These are phyloP conservation scores for Penicillium fuscoglaucum DNA, from an alignment of 2,329 filamentous ascomycete genomes.

Conservation along the genomic window DNA sequence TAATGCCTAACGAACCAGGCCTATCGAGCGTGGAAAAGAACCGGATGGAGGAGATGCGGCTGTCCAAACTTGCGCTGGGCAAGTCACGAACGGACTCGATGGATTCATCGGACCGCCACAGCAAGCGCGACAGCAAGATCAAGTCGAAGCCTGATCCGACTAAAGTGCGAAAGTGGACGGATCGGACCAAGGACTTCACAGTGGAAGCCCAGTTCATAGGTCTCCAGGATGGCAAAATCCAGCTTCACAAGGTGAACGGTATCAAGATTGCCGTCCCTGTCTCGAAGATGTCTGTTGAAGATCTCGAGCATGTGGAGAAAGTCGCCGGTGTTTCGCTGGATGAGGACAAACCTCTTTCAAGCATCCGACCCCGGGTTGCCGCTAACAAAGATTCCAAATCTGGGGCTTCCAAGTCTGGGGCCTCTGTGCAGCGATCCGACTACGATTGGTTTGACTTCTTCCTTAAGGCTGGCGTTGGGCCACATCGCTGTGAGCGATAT, in stretches of 20 bases:
- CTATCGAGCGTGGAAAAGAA: constrained; percentile 75
- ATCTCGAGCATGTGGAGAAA: constrained; percentile 91
- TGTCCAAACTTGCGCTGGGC: constrained; percentile 77
- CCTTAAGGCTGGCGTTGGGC: constrained; percentile 84
- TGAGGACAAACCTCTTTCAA: constrained; percentile 89
- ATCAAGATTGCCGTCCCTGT: constrained; percentile 98
- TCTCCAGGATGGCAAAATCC: constrained; percentile 92
- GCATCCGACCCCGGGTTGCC: constrained; percentile 56
- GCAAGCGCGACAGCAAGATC: constrained; percentile 66
- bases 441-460: constrained; percentile 99
- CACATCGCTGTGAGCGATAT: constrained; percentile 92
- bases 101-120: constrained; percentile 67
- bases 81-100: constrained; percentile 57
- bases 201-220: constrained; percentile 97
- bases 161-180: constrained; percentile 90
- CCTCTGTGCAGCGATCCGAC: constrained; percentile 51
- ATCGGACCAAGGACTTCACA: constrained; percentile 92
- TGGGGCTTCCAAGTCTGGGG: constrained; percentile 38
- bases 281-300: constrained; percentile 90
- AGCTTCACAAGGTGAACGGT: constrained; percentile 95
- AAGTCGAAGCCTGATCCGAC: constrained; percentile 80
- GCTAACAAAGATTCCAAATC: constrained; percentile 37
- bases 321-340: constrained; percentile 82
- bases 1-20: constrained; percentile 59
- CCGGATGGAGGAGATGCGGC: constrained; percentile 74